Conservation (phyloP, 768 basidiomycete genomes). For the Tulasnella sp. region DNA sequence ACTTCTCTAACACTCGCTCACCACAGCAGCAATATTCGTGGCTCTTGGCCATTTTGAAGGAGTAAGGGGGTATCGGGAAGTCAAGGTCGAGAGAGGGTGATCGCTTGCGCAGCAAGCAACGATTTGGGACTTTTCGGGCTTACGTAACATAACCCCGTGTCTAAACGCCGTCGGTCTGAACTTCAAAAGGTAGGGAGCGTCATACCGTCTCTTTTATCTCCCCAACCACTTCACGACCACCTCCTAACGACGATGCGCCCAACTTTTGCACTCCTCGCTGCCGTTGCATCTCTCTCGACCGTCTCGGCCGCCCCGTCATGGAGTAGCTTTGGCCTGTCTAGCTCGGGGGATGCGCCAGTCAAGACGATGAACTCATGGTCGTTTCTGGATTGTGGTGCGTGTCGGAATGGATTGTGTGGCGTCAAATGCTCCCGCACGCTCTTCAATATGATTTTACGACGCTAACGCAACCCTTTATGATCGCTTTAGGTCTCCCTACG, state of each 20-base stretch:
- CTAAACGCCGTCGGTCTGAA: conserved; percentile 7
- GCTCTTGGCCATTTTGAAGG: conserved; percentile 37
- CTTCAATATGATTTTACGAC: conserved; percentile 15
- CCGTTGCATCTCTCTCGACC: conserved; percentile 18
- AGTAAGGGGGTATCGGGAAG: not conserved
- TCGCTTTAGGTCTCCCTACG: conserved; percentile 30
- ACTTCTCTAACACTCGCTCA: conserved; percentile 17
- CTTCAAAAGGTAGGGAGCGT: conserved; percentile 1
- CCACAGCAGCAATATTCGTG: conserved; percentile 75
- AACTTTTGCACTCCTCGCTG: conserved; percentile 14
- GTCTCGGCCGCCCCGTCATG: conserved; percentile 19
- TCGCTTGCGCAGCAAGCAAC: not conserved
- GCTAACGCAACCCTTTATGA: not conserved
- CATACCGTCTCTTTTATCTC: not conserved
- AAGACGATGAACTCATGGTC: conserved; percentile 43
- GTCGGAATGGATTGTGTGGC: not conserved
- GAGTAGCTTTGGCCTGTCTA: conserved; percentile 16
- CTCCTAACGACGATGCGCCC: conserved; percentile 12
- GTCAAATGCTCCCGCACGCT: not conserved
- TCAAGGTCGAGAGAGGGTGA: not conserved
- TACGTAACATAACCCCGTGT: not conserved
- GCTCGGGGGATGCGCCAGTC: conserved; percentile 24
- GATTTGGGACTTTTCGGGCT: not conserved
- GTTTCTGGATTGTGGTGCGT: conserved; percentile 66
- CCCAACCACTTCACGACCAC: not conserved